phyloP scores from a whole-genome alignment of 129 eudicot species.

The Kitagawia praeruptora region DNA sequence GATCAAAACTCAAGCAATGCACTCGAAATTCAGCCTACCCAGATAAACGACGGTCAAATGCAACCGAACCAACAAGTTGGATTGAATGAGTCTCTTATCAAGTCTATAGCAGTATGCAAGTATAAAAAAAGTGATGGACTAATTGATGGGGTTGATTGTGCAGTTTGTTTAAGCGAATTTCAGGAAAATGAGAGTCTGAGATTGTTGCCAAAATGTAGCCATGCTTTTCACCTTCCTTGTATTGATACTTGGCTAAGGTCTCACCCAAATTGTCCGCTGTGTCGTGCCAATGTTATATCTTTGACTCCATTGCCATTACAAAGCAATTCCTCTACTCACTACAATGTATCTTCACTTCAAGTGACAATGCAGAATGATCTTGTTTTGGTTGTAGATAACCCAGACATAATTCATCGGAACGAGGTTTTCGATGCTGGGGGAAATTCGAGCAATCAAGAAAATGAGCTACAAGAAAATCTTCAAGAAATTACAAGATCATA shows the following conservation, averaged over 20 bases:
- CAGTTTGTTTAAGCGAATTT: slow-evolving; percentile 70
- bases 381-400: slow-evolving; percentile 52
- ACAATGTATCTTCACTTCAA: slow-evolving; percentile 35
- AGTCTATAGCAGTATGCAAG: slow-evolving; percentile 51
- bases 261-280: slow-evolving; percentile 72
- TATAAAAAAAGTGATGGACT: slow-evolving; percentile 43
- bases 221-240: slow-evolving; percentile 80
- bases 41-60: slow-evolving; percentile 31
- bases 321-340: slow-evolving; percentile 16
- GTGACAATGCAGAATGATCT: slow-evolving; percentile 39
- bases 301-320: slow-evolving; percentile 24
- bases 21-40: slow-evolving; percentile 20
- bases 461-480: slow-evolving; percentile 12
- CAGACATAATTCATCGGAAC: slow-evolving; percentile 11
- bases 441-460: background rate
- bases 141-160: slow-evolving; percentile 55
- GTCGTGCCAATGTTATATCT: slow-evolving; percentile 46
- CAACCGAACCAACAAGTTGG: slow-evolving; percentile 32
- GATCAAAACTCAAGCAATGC: slow-evolving; percentile 7
- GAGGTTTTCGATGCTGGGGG: slow-evolving; percentile 17
- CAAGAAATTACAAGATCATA: slow-evolving; percentile 37
- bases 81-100: slow-evolving; percentile 51
- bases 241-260: slow-evolving; percentile 74
- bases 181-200: slow-evolving; percentile 64
- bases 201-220: slow-evolving; percentile 69